These are phyloP conservation scores for Aspergillus sp. DNA, from an alignment of 2,329 filamentous ascomycete genomes.

Conservation along the genomic window DNA sequence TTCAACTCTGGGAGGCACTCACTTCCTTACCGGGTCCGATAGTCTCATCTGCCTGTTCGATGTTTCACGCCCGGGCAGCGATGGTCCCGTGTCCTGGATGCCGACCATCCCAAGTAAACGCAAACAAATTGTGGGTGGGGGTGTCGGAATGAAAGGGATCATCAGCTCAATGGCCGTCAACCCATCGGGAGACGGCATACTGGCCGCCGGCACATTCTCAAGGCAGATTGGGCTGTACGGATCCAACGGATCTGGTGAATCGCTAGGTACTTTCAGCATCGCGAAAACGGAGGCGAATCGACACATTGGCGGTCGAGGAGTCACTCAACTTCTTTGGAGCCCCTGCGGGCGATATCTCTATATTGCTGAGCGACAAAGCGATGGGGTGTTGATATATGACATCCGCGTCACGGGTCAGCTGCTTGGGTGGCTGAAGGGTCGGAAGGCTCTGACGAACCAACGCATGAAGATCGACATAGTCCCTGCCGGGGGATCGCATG, in stretches of 20 bases:
- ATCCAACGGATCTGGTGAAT: slow-evolving; percentile 47
- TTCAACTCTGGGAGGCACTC: slow-evolving; percentile 41
- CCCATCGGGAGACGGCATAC: slow-evolving; percentile 42
- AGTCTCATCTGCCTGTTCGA: slow-evolving; percentile 58
- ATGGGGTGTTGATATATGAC: slow-evolving; percentile 59
- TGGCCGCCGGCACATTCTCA: slow-evolving; percentile 59
- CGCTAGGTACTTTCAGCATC: slow-evolving; percentile 53
- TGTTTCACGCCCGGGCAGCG: slow-evolving; percentile 44
- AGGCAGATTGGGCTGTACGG: slow-evolving; percentile 58
- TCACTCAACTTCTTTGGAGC: slow-evolving; percentile 59
- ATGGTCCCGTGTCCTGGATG: slow-evolving; percentile 46
- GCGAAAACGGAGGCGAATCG: slow-evolving; percentile 37
- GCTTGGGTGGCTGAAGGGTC: slow-evolving; percentile 50
- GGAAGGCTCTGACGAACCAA: slow-evolving; percentile 52
- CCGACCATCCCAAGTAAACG: slow-evolving; percentile 51
- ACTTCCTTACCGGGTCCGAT: slow-evolving; percentile 58
- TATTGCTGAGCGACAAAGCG: slow-evolving; percentile 56
- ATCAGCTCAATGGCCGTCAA: slow-evolving; percentile 53
- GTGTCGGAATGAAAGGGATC: slow-evolving; percentile 55
- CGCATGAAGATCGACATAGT: slow-evolving; percentile 56
- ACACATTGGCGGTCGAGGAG: slow-evolving; percentile 49
- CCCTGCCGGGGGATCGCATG: slow-evolving; percentile 39
- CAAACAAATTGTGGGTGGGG: slow-evolving; percentile 46
- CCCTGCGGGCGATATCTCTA: slow-evolving; percentile 59
- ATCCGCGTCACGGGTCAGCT: slow-evolving; percentile 54